These are phyloP conservation scores for Noccaea caerulescens DNA, from an alignment of 345 rosid genomes.

Conservation along the genomic window DNA sequence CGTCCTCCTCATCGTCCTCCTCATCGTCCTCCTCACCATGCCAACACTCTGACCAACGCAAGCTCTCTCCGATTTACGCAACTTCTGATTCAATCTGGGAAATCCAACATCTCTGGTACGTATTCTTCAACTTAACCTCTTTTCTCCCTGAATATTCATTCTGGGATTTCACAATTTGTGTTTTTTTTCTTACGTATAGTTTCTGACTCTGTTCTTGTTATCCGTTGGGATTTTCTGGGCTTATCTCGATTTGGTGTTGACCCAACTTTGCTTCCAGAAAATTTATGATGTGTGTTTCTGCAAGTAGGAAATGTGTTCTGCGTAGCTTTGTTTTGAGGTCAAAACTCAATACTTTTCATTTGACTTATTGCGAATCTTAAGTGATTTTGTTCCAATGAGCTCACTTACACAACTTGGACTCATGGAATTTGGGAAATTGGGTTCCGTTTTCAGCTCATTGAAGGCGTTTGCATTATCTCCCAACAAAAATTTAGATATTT, in stretches of 20 bases:
- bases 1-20: too few species aligned
- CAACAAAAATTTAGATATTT: neutral
- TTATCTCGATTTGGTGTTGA: neutral
- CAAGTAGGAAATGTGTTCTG: neutral
- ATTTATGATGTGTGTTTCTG: neutral
- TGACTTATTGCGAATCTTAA: neutral
- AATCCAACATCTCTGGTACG: neutral
- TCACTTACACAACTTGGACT: neutral
- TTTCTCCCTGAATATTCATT: neutral
- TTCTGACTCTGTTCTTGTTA: slow-evolving; percentile 8
- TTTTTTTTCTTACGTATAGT: neutral
- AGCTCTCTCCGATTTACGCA: slow-evolving; percentile 6
- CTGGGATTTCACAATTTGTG: neutral
- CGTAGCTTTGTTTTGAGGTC: neutral
- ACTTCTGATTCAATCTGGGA: neutral
- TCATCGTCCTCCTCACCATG: neutral
- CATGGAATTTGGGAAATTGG: slow-evolving; percentile 2
- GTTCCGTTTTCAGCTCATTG: slow-evolving; percentile 24
- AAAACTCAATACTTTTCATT: neutral
- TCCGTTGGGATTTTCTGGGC: neutral
- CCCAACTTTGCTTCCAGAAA: slow-evolving; percentile 12
- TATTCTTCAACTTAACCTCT: neutral
- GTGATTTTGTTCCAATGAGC: slow-evolving; percentile 5
- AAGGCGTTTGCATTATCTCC: neutral
- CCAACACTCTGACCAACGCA: slow-evolving; percentile 14